Conservation (phyloP, 345 rosid genomes). For the Combretum micranthum region DNA sequence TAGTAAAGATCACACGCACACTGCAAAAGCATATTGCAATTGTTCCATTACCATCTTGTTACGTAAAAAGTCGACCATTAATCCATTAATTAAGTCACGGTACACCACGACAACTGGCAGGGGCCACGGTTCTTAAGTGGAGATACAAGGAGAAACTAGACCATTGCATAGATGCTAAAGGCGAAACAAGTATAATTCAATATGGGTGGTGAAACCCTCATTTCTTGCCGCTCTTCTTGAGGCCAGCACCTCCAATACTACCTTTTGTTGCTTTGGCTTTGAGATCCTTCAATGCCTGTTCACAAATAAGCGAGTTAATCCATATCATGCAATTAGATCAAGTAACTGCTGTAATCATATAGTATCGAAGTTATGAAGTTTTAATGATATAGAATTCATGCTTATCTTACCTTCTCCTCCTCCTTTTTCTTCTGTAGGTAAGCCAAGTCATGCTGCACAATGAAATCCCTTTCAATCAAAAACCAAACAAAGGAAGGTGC, state of each 20-base stretch:
- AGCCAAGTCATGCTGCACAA: constrained; percentile 42
- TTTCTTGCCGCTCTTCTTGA: constrained; percentile 94
- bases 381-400: background rate
- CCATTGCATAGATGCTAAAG: no score
- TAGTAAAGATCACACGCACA: no score
- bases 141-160: no score
- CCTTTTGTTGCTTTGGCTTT: constrained; percentile 88
- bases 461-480: background rate
- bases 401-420: constrained; percentile 50
- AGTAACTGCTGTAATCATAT: background rate
- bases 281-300: constrained; percentile 81
- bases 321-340: background rate
- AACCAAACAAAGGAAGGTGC: background rate
- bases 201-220: constrained; percentile 17
- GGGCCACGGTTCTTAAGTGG: no score
- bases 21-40: no score
- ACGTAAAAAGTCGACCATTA: no score
- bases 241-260: constrained; percentile 76
- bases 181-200: no score
- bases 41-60: no score
- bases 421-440: constrained; percentile 75
- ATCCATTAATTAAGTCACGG: no score
- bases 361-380: background rate
- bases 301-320: background rate
- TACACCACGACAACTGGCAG: no score